Evolutionary conservation across 495 filamentous ascomycete genomes (phyloP).

Genomic region (Neurospora discreta): DNA sequence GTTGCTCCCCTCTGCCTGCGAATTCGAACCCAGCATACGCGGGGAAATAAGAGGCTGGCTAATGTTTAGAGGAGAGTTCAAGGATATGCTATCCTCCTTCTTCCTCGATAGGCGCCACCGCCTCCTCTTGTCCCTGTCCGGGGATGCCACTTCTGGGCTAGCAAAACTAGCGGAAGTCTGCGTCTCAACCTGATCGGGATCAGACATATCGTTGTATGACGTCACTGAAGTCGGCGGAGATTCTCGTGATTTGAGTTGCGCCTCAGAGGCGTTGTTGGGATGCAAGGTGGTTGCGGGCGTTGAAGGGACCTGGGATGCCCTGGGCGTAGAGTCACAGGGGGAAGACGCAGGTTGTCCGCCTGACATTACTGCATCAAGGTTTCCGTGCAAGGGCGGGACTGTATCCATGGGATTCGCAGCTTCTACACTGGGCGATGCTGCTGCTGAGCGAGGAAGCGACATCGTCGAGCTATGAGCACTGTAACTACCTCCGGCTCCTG

Average conservation of each 20-base stretch:
- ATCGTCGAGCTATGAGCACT: conserved; percentile 80
- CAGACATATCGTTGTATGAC: conserved; percentile 66
- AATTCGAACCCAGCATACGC: conserved; percentile 45
- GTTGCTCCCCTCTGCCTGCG: conserved; percentile 56
- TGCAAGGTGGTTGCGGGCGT: conserved; percentile 18
- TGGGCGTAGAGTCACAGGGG: conserved; percentile 25
- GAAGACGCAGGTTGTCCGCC: conserved; percentile 13
- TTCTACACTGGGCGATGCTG: conserved; percentile 27
- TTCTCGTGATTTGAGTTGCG: conserved; percentile 46
- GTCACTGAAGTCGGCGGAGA: conserved; percentile 63
- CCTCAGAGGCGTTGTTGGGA: conserved; percentile 27
- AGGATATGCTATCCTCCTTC: conserved; percentile 33
- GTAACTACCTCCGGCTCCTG: conserved; percentile 59
- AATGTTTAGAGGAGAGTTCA: conserved; percentile 5
- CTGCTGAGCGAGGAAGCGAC: conserved; percentile 46
- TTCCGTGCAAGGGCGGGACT: conserved; percentile 16
- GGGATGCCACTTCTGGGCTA: conserved; percentile 19
- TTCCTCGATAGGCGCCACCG: conserved; percentile 67
- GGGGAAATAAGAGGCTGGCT: conserved; percentile 34
- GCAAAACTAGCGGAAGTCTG: conserved; percentile 14
- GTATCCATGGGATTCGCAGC: conserved; percentile 26
- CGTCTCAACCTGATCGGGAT: conserved; percentile 61
- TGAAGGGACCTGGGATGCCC: conserved; percentile 19
- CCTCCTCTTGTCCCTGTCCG: conserved; percentile 53
- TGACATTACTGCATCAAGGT: conserved; percentile 10